A percentile compares a stretch with the other conserved stretches of the same genome.
These are phyloP conservation scores for Phytophthora aleatoria DNA, from an alignment of 352 stramenopile genomes.

Conservation along the genomic window DNA sequence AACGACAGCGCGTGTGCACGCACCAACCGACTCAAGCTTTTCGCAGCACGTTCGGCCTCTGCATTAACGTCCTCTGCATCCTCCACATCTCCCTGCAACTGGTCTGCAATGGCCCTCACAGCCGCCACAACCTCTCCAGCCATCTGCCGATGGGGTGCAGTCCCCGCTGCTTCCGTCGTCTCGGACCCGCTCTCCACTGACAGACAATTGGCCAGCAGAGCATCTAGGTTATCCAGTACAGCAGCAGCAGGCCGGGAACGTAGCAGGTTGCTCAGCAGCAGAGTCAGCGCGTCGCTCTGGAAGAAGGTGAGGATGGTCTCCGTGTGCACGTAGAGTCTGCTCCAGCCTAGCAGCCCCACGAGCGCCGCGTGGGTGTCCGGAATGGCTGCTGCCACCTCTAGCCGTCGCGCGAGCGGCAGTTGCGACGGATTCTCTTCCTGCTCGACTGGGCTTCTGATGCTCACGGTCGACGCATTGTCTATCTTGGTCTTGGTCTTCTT, in stretches of 20 bases:
- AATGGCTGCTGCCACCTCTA: slow-evolving; percentile 76
- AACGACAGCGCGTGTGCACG: slow-evolving; percentile 53
- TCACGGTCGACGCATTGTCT: slow-evolving; percentile 3
- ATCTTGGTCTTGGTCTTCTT: slow-evolving; percentile 34
- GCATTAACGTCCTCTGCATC: slow-evolving; percentile 36
- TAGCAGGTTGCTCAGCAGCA: slow-evolving; percentile 71
- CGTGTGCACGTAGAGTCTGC: slow-evolving; percentile 58
- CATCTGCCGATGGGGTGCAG: slow-evolving; percentile 40
- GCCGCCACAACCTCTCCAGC: slow-evolving; percentile 49
- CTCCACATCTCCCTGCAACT: slow-evolving; percentile 24
- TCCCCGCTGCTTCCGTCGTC: slow-evolving; percentile 1
- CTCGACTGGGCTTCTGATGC: neutral
- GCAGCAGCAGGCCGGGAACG: slow-evolving; percentile 31
- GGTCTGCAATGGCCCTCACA: slow-evolving; percentile 35
- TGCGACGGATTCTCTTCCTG: slow-evolving; percentile 38
- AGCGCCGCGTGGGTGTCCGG: slow-evolving; percentile 73
- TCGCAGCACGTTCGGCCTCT: slow-evolving; percentile 37
- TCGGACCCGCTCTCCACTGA: slow-evolving; percentile 43
- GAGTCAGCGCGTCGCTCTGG: slow-evolving; percentile 61
- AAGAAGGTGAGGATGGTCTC: slow-evolving; percentile 78
- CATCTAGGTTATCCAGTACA: slow-evolving; percentile 62
- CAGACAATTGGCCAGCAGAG: slow-evolving; percentile 70
- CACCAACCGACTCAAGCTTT: slow-evolving; percentile 60
- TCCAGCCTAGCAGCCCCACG: slow-evolving; percentile 77
- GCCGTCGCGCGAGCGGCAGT: slow-evolving; percentile 53